Percentiles rank a stretch among this genome's conserved stretches.
These are phyloP conservation scores for Entomortierella parvispora DNA, from an alignment of 192 early-diverging fungal species.

Conservation along the genomic window DNA sequence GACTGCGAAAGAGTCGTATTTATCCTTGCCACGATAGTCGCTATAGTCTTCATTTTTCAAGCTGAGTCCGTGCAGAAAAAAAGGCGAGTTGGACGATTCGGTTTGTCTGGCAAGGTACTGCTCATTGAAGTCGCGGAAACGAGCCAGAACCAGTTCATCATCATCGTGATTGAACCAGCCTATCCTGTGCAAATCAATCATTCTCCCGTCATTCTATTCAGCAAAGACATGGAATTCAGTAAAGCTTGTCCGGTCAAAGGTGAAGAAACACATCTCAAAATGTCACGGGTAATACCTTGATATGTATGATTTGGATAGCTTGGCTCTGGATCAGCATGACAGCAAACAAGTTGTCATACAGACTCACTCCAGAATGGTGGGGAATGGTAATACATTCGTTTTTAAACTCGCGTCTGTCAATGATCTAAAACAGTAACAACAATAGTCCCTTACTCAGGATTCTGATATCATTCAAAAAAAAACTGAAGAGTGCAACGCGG, in stretches of 20 bases:
- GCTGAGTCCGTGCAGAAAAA: slow-evolving; percentile 29
- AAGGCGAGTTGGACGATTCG: slow-evolving; percentile 9
- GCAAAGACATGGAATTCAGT: neutral
- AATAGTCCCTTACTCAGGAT: neutral
- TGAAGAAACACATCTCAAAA: neutral
- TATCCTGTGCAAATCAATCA: slow-evolving; percentile 66
- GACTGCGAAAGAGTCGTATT: slow-evolving; percentile 10
- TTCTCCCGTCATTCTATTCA: slow-evolving; percentile 61
- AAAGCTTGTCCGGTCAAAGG: neutral
- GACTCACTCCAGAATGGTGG: slow-evolving; percentile 74
- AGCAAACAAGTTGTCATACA: slow-evolving; percentile 68
- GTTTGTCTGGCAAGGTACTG: slow-evolving; percentile 36
- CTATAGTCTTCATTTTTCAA: slow-evolving; percentile 39
- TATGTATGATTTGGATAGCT: slow-evolving; percentile 69
- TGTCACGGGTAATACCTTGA: slow-evolving; percentile 58
- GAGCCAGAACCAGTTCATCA: slow-evolving; percentile 64
- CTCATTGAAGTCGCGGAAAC: slow-evolving; percentile 57
- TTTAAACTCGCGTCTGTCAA: slow-evolving; percentile 62
- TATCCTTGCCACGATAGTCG: slow-evolving; percentile 12
- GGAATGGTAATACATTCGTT: slow-evolving; percentile 72
- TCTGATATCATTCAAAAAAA: neutral
- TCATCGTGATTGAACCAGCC: slow-evolving; percentile 74
- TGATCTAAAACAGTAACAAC: slow-evolving; percentile 54
- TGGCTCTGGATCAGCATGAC: slow-evolving; percentile 80
- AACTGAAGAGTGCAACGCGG: neutral